phyloP scores from a whole-genome alignment of 1,284 basidiomycete genomes.

The Leccinum fuscescens region DNA sequence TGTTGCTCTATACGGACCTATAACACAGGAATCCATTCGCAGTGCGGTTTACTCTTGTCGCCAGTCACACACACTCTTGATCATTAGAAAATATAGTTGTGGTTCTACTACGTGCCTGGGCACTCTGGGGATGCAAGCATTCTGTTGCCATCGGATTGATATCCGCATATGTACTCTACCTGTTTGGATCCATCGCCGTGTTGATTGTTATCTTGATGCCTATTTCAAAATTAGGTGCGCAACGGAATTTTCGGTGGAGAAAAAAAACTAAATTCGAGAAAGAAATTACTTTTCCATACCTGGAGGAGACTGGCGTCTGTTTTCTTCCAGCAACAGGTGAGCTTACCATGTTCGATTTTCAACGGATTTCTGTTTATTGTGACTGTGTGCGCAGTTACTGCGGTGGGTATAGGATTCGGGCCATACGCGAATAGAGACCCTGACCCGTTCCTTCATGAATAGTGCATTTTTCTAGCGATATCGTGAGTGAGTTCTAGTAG shows the following conservation, averaged over 20 bases:
- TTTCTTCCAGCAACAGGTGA: not conserved
- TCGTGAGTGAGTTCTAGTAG: not conserved
- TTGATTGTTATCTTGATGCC: not conserved
- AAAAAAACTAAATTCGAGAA: not conserved
- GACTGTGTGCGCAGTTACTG: not conserved
- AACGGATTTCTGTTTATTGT: not conserved
- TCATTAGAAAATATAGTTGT: conserved; percentile 1
- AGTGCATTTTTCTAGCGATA: not conserved
- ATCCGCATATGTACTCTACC: conserved; percentile 1
- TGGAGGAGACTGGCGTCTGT: not conserved
- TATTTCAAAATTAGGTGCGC: not conserved
- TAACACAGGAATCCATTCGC: conserved; percentile 13
- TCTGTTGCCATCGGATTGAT: not conserved
- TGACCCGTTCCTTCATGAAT: not conserved
- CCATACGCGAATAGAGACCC: too few species aligned
- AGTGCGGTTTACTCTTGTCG: conserved; percentile 2
- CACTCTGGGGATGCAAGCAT: conserved; percentile 15
- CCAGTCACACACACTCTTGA: not conserved
- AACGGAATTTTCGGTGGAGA: not conserved
- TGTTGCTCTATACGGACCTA: not conserved
- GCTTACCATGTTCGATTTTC: not conserved
- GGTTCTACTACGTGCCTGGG: conserved; percentile 18
- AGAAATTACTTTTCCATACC: not conserved
- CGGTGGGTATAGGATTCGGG: not conserved
- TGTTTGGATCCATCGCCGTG: not conserved